Base-by-base conservation (phyloP, 495 filamentous ascomycete genomes). In the Penicillium macrosclerotiorum region DNA sequence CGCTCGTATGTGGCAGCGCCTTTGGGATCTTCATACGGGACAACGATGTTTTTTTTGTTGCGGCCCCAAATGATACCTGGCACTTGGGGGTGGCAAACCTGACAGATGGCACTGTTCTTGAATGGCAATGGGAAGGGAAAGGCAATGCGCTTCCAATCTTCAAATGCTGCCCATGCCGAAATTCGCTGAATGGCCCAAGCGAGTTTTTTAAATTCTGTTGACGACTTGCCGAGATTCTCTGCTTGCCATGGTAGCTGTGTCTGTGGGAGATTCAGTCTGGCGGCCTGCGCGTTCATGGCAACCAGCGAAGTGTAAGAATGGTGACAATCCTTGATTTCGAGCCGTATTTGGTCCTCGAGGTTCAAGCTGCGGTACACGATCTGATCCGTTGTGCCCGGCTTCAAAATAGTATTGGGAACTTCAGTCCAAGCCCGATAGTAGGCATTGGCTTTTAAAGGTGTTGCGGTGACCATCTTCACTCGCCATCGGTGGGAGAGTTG, bases 1-100 rank as follows among this genome's bases (percentile, higher is more conserved):
- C 69, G 64, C 54, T 80, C 78, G 45, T 71, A 81, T 2, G 45
- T 34, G 0, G 65, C 67, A 32, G 78, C 77, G 14, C 62, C 63
- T 32, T 57, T 42, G 1, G 65, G 68, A 42, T 79, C 72, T 56
- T 79, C 78, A 38, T 66, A 75, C 1, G 75, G 61, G 8, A 45
- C 62, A 13, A 69, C 52, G 11, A 29, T 37, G 1, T 46, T 52
- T 29, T 38, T 45, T 30, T 22, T 27, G 25, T 59, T 39, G 2
- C 54, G 45, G 16, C 60, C 52, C 78, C 76, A 79, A 9, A 64
- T 17, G 6, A 76, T 58, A 5, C 35, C 39, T 16, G 78, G 76
- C 6, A 51, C 53, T 13, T 24, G 19, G 1, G 78, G 78, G n/a
- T 68, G 65, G 51, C 78, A 81, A 11, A 34, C 35, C 8, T 33